Conservation (phyloP, 768 basidiomycete species). For the Lactifluus volemus region DNA sequence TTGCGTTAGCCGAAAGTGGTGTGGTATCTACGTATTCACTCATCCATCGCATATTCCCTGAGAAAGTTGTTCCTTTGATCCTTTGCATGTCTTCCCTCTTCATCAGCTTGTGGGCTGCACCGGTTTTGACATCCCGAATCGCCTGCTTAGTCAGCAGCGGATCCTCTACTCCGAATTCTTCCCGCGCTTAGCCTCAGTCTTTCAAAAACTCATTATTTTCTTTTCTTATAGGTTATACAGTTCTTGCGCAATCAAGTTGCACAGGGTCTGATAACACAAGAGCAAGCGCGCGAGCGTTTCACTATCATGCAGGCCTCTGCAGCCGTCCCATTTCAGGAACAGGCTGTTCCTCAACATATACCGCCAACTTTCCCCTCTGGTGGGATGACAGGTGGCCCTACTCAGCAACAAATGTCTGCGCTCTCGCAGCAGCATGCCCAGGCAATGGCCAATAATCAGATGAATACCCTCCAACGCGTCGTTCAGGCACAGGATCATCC, state of each 20-base stretch:
- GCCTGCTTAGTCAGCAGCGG: slow-evolving; percentile 14
- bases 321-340: not conserved
- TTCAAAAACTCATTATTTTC: not conserved
- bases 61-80: not conserved
- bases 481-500: slow-evolving; percentile 5
- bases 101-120: slow-evolving; percentile 13
- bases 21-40: not conserved
- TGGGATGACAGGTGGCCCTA: not conserved
- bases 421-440: slow-evolving; percentile 6
- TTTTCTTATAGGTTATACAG: not conserved
- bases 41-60: not conserved
- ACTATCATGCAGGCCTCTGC: not conserved
- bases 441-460: not conserved
- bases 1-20: not conserved
- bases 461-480: slow-evolving; percentile 1
- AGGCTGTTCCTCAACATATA: slow-evolving; percentile 2
- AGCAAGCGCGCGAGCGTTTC: slow-evolving; percentile 9
- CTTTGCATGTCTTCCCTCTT: not conserved
- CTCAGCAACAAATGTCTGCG: slow-evolving; percentile 6
- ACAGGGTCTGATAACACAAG: slow-evolving; percentile 1
- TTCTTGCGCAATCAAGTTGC: not conserved
- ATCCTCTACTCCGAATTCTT: not conserved
- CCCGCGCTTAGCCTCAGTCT: not conserved
- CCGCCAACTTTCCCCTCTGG: not conserved
- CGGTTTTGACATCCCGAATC: slow-evolving; percentile 13